Conservation (phyloP, 768 basidiomycete species). For the Pulveroboletus sp. region DNA sequence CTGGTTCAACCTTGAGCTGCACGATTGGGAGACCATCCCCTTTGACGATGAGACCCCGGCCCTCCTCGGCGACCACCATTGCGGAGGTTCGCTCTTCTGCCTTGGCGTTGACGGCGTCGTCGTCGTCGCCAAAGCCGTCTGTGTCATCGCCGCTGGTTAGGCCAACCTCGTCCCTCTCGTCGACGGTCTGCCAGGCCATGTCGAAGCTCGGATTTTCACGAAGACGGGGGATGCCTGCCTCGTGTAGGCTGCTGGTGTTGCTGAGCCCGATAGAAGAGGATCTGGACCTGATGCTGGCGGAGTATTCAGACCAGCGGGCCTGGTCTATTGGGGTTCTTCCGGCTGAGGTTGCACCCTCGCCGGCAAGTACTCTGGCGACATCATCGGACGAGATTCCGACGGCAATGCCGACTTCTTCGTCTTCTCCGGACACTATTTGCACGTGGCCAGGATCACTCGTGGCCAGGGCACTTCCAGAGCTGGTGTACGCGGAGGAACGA, state of each 20-base stretch:
- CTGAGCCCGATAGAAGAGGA: slow-evolving; percentile 63
- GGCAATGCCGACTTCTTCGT: slow-evolving; percentile 51
- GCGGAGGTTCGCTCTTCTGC: slow-evolving; percentile 76
- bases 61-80: slow-evolving; percentile 78
- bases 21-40: slow-evolving; percentile 60
- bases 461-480: slow-evolving; percentile 58
- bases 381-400: slow-evolving; percentile 67
- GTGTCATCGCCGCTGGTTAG: slow-evolving; percentile 54
- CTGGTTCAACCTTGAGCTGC: slow-evolving; percentile 67
- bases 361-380: slow-evolving; percentile 58
- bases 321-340: slow-evolving; percentile 59
- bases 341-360: slow-evolving; percentile 44
- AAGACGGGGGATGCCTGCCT: slow-evolving; percentile 42
- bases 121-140: slow-evolving; percentile 50
- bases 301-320: slow-evolving; percentile 74
- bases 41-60: slow-evolving; percentile 77
- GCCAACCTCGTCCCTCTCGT: slow-evolving; percentile 66
- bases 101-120: slow-evolving; percentile 48
- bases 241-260: slow-evolving; percentile 39
- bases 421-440: slow-evolving; percentile 58
- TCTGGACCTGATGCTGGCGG: slow-evolving; percentile 60
- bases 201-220: slow-evolving; percentile 74
- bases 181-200: slow-evolving; percentile 69
- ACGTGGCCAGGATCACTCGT: slow-evolving; percentile 65
- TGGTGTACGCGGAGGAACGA: slow-evolving; percentile 77